These are phyloP conservation scores for Suhomyces prunicola DNA, from an alignment of 805 yeast genomes.

Conservation along the genomic window DNA sequence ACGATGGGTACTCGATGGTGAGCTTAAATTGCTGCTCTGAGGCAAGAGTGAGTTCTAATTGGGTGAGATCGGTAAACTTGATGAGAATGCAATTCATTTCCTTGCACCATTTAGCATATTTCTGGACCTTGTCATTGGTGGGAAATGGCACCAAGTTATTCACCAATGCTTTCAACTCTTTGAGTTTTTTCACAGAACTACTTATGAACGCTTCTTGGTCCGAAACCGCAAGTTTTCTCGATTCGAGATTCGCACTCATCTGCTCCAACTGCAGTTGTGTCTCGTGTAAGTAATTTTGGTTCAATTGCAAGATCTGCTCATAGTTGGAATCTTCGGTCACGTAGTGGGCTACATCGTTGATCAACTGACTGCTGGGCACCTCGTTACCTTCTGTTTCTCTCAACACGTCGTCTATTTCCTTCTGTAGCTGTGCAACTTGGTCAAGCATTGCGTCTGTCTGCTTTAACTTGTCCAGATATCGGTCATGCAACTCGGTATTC, in stretches of 20 bases:
- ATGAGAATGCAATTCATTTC: conserved; percentile 20
- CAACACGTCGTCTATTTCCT: conserved; percentile 12
- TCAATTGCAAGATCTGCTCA: neutral
- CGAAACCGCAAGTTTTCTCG: conserved; percentile 2
- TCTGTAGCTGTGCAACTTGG: conserved; percentile 21
- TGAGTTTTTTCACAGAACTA: conserved; percentile 1
- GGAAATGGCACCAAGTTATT: neutral
- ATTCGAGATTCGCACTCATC: conserved; percentile 1
- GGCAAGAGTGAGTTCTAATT: conserved; percentile 1
- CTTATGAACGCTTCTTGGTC: conserved; percentile 8
- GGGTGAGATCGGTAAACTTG: conserved; percentile 7
- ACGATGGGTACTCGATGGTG: neutral
- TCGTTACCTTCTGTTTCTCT: conserved; percentile 4
- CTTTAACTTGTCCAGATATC: conserved; percentile 19
- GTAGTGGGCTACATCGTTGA: conserved; percentile 7
- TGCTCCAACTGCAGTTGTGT: neutral
- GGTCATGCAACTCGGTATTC: conserved; percentile 21
- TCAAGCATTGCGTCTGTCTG: conserved; percentile 25
- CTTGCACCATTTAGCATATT: conserved; percentile 22
- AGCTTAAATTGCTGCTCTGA: neutral
- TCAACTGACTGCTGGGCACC: conserved; percentile 1
- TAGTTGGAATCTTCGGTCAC: neutral
- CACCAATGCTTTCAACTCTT: conserved; percentile 3
- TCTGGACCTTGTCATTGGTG: conserved; percentile 10
- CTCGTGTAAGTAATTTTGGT: neutral